phyloP scores from a whole-genome alignment of 169 alveolate genomes.

The Plasmodium falciparum region DNA sequence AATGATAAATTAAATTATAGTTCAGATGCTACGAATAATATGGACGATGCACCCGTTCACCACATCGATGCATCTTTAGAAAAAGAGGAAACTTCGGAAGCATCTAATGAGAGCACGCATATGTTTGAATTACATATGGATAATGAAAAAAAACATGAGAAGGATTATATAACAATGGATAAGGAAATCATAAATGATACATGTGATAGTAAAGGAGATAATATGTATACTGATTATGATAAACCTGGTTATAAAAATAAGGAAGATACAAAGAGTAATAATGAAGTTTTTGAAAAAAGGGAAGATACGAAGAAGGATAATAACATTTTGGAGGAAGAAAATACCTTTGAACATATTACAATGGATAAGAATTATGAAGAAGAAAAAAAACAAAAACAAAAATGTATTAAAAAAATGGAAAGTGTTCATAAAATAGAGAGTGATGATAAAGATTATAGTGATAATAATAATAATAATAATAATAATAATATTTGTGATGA shows the following conservation, averaged over 20 bases:
- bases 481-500: background rate
- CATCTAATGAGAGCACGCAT: background rate
- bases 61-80: slow-evolving; percentile 6
- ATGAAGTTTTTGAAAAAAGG: slow-evolving; percentile 12
- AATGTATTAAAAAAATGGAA: background rate
- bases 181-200: background rate
- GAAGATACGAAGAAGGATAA: slow-evolving; percentile 1
- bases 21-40: slow-evolving; percentile 13
- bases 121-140: background rate
- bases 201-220: background rate
- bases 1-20: slow-evolving; percentile 55
- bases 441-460: background rate
- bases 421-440: background rate
- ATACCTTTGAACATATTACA: background rate
- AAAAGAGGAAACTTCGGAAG: background rate
- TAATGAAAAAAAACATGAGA: background rate
- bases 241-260: background rate
- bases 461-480: background rate
- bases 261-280: background rate
- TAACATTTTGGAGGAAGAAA: background rate
- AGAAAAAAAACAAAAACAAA: background rate
- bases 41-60: slow-evolving; percentile 1
- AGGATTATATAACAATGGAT: background rate
- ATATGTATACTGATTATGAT: background rate
- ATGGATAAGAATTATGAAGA: background rate